Evolutionary conservation across 1,284 basidiomycete genomes (phyloP).

Genomic region (Entoloma clypeatum): DNA sequence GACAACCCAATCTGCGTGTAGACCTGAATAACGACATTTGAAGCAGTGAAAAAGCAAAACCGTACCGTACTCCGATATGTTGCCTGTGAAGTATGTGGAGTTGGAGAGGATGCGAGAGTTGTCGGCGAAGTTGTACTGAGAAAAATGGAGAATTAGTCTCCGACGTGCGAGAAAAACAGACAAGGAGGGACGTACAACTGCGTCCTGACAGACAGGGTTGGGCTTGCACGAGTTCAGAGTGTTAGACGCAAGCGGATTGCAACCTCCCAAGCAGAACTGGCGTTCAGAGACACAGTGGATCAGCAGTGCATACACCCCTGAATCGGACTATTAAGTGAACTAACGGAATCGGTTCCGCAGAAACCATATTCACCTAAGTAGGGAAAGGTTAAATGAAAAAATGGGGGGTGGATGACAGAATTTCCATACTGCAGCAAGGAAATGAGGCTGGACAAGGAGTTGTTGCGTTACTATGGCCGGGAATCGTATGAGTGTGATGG

Average conservation of each 20-base stretch:
- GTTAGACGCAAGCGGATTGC: slow-evolving; percentile 71
- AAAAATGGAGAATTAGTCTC: background rate
- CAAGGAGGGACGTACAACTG: slow-evolving; percentile 42
- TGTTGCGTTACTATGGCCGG: slow-evolving; percentile 45
- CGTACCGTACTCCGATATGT: slow-evolving; percentile 58
- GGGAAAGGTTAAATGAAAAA: background rate
- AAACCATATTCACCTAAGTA: slow-evolving; percentile 67
- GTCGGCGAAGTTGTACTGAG: slow-evolving; percentile 60
- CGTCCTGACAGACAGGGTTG: slow-evolving; percentile 64
- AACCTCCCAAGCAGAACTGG: slow-evolving; percentile 83
- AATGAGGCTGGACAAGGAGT: slow-evolving; percentile 49
- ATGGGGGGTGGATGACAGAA: slow-evolving; percentile 16
- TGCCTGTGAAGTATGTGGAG: slow-evolving; percentile 65
- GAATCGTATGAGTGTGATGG: slow-evolving; percentile 1
- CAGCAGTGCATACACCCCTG: slow-evolving; percentile 8
- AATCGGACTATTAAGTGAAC: slow-evolving; percentile 4
- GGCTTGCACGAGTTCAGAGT: slow-evolving; percentile 65
- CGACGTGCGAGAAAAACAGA: slow-evolving; percentile 1
- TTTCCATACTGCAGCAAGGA: slow-evolving; percentile 75
- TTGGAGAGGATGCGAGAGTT: slow-evolving; percentile 66
- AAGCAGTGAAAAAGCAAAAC: background rate
- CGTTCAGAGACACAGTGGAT: slow-evolving; percentile 8
- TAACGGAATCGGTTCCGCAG: slow-evolving; percentile 53
- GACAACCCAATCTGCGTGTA: slow-evolving; percentile 61
- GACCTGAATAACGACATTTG: background rate